A percentile compares a stretch with the other conserved stretches of the same genome.
phyloP scores from a whole-genome alignment of 75 land plant genomes.

The Sequoia sempervirens region DNA sequence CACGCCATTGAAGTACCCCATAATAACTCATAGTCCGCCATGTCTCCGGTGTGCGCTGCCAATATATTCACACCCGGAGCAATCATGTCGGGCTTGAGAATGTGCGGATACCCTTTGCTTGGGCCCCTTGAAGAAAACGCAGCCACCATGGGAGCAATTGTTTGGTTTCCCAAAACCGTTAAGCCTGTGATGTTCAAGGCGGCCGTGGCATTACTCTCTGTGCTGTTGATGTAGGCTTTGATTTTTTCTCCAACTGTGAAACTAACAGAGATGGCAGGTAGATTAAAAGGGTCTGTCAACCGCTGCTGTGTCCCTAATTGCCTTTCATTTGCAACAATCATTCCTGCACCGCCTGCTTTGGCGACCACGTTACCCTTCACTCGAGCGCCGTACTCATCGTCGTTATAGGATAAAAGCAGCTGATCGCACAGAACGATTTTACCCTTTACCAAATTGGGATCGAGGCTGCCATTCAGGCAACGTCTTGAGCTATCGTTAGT shows the following conservation, averaged over 20 bases:
- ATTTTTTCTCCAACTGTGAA: constrained; percentile 6
- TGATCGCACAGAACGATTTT: constrained; percentile 62
- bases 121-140: constrained; percentile 26
- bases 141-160: not conserved
- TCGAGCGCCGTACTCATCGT: constrained; percentile 15
- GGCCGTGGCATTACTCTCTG: not conserved
- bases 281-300: constrained; percentile 14
- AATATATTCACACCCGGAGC: constrained; percentile 28
- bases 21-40: constrained; percentile 11
- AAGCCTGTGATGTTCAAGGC: not conserved
- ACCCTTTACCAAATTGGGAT: constrained; percentile 40
- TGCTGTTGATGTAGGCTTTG: constrained; percentile 13
- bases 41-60: constrained; percentile 16
- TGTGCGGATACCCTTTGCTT: constrained; percentile 10
- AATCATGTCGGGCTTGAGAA: constrained; percentile 29
- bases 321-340: constrained; percentile 52
- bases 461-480: constrained; percentile 32
- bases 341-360: constrained; percentile 59
- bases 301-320: constrained; percentile 35
- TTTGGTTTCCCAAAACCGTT: not conserved
- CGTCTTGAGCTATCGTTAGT: not conserved
- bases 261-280: constrained; percentile 26
- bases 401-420: not conserved
- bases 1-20: constrained; percentile 39
- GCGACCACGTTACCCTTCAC: constrained; percentile 41